Evolutionary conservation across 2,329 filamentous ascomycete species (phyloP), one percentile per base, ranked within the genome.

Genomic region (Neofusicoccum parvum): DNA sequence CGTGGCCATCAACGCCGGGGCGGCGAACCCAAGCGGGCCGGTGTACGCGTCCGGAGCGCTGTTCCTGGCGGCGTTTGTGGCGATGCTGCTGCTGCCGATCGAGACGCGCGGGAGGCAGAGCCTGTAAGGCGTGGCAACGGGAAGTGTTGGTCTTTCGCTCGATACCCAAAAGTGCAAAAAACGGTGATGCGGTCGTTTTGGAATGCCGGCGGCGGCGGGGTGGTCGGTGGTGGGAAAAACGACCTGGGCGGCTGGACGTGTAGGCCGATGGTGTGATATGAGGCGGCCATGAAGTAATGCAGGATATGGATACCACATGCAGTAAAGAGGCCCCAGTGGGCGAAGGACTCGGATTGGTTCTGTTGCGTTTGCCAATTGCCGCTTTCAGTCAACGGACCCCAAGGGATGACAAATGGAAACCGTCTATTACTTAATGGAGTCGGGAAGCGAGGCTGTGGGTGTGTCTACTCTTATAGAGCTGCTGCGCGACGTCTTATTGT

Each of bases 1-100:
- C 11, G 79, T 92, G 32, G 90, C 90, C 0, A 76, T 80, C 39
- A 75, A 80, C 59, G 78, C 78, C 12, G 77, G 76, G 2, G 66
- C 64, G 5, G 70, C 72, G 4, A 76, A 79, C 64, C 79, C 80
- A 0, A 75, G 74, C 32, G 76, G 77, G 1, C 80, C 80, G 0
- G 80, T 82, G 23, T 81, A 80, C 66, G 79, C 79, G 1, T 73
- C 73, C 15, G 80, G 79, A 11, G 80, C 72, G 2, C 60, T 82
- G 53, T 81, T 81, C 65, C 73, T 82, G 53, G 79, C 78, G 7
- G 77, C 80, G 3, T 79, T 78, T 65, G 66, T 80, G 14, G 79
- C 78, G 12, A 80, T 81, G 78, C 49, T 78, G 34, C 59, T 74
- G 36, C 54, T 82, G 65, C 80, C 80, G 2, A 80, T 81, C 54